Evolutionary conservation across 345 rosid species (phyloP).

Genomic region (Hirschfeldia incana): DNA sequence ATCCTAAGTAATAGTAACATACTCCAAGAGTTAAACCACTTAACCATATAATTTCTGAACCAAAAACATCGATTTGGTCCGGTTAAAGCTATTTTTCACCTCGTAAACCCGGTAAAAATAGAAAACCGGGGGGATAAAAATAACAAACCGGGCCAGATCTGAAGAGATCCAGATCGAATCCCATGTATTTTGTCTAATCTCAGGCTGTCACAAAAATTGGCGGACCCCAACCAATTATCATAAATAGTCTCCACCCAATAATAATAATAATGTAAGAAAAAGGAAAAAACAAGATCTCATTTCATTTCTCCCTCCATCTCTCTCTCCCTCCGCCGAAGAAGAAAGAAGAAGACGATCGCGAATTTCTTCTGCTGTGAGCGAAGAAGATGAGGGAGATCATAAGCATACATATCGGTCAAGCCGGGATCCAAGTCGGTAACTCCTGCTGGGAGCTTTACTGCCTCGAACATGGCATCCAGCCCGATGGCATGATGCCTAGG

Average conservation of each 20-base stretch:
- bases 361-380: background rate
- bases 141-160: background rate
- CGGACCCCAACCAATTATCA: conserved; percentile 41
- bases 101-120: background rate
- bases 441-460: conserved; percentile 57
- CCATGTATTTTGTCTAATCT: conserved; percentile 35
- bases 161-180: conserved; percentile 41
- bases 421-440: conserved; percentile 65
- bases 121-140: conserved; percentile 24
- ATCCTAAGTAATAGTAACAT: background rate
- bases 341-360: conserved; percentile 1
- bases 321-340: background rate
- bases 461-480: conserved; percentile 63
- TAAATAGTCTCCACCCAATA: conserved; percentile 15
- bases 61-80: background rate
- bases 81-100: background rate
- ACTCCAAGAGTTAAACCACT: background rate
- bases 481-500: conserved; percentile 72
- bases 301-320: conserved; percentile 16
- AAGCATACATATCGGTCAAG: conserved; percentile 66
- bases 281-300: conserved; percentile 18
- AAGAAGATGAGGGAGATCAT: conserved; percentile 62
- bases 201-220: conserved; percentile 35
- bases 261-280: background rate
- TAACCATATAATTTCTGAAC: background rate